Base-by-base conservation (phyloP, 306 rosid genomes). In the Vigna nakashimae region DNA sequence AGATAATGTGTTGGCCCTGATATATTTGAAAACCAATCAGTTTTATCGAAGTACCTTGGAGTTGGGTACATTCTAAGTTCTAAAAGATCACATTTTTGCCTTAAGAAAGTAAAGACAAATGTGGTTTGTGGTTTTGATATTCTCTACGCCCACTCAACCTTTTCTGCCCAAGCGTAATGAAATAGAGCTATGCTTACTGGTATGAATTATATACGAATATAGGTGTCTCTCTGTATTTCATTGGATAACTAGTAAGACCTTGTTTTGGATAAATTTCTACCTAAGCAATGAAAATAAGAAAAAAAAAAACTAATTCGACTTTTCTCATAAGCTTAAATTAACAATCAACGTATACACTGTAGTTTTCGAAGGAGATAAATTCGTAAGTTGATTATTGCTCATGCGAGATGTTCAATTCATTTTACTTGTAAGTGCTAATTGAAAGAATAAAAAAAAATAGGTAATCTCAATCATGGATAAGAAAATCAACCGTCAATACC, bases 1-100 rank as follows among this genome's bases (percentile, higher is more conserved):
- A 26, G 74, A 17, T 69, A 40, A 34, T 14, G 18, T 64, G 50
- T 30, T 64, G 78, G 20, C 50, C 50, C 66, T 52, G 43, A 40
- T 57, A 24, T 6, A 5, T 57, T 57, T 57, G 36, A n/a, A 68
- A 49, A 48, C 48, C 57, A 48, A 58, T 48, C 38, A 32, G 38
- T 8, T 65, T 28, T 45, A 2, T 38, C 43, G 9, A 14, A 46
- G 43, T 52, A 30, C 15, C 14, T 64, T 28, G 22, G 34, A 65
- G 53, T 5, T 53, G 59, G 43, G 15, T n/a, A 43, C 68, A 14
- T 24, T 75, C 5, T 75, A 18, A 20, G 5, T 43, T 42, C 63
- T 43, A 18, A 30, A 30, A 53, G 17, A 17, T 12, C 34, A 38
- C 51, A 16, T 22, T 79, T 73, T 14, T 71, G 73, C 68, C 50